Base-by-base conservation (phyloP, 208 protist genomes). In the Tetramitus jugosus region DNA sequence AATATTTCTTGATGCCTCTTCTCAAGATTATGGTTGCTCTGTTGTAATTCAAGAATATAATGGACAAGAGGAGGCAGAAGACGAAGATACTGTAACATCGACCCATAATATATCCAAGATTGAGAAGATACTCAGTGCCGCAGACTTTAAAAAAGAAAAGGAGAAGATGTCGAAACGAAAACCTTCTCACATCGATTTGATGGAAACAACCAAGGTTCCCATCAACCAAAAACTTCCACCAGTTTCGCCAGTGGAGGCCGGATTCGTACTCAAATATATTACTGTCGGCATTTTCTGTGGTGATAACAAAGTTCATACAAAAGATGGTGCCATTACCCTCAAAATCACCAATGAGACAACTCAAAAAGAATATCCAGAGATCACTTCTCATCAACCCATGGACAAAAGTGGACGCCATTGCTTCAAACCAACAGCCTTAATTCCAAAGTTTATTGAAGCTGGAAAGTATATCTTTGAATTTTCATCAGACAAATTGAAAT, bases 271-370 rank as follows among this genome's bases (percentile, higher is more conserved):
- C 13, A 71, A 71, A 49, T 71, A 71, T n/a, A 45, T 71, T 7
- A 42, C 39, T 29, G 35, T 14, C 1, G 20, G 23, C 14, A 33
- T 71, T 33, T n/a, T 35, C 14, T 26, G 26, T 23, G 64, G 64
- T 33, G 64, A 71, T 71, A 35, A 71, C 64, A 71, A 71, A 49
- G 40, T 71, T 33, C n/a, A 35, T 29, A 71, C 35, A 43, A 49
- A 4, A 29, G 10, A n/a, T 33, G 0, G n/a, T 2, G 23, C 64
- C 10, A 69, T 69, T 2, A 7, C 7, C 7, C 43, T 37, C 29
- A 8, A 71, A 46, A 39, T 8, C 8, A 26, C 43, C 2, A 49
- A 46, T 52, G 64, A 71, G 6, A 2, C 43, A 49, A 4, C 20
- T 33, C 39, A 46, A 71, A 42, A 42, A 46, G 14, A 42, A 42